Evolutionary conservation across 2,329 filamentous ascomycete species (phyloP).

Genomic region (Hansfordia pulvinata): DNA sequence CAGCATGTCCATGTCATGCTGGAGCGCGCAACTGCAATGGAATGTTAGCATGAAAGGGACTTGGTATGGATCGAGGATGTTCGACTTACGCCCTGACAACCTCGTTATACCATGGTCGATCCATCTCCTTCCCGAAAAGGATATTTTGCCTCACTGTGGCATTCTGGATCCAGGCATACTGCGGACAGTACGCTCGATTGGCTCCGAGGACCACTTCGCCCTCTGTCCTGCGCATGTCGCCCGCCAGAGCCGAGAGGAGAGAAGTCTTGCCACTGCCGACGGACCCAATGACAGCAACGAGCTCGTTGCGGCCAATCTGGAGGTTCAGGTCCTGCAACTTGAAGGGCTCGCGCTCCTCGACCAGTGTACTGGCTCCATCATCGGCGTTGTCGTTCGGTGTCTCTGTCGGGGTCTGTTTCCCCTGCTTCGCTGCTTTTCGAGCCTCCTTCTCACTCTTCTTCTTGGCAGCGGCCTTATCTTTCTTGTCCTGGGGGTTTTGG

Average conservation of each 20-base stretch:
- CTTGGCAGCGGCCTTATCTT: slow-evolving; percentile 22
- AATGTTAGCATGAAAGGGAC: slow-evolving; percentile 3
- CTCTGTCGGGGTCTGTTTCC: slow-evolving; percentile 20
- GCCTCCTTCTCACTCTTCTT: slow-evolving; percentile 20
- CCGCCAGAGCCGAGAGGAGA: slow-evolving; percentile 74
- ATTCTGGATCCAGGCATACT: slow-evolving; percentile 98
- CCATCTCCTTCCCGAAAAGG: slow-evolving; percentile 67
- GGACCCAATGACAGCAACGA: slow-evolving; percentile 76
- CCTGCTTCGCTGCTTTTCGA: slow-evolving; percentile 12
- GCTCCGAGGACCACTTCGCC: slow-evolving; percentile 67
- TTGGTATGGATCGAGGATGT: slow-evolving; percentile 2
- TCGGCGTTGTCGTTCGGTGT: slow-evolving; percentile 28
- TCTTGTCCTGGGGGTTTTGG: slow-evolving; percentile 36
- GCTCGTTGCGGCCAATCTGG: slow-evolving; percentile 57
- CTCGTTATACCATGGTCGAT: slow-evolving; percentile 66
- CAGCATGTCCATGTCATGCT: slow-evolving; percentile 84
- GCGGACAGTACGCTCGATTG: slow-evolving; percentile 78
- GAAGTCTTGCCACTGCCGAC: slow-evolving; percentile 88
- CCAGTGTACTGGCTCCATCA: slow-evolving; percentile 39
- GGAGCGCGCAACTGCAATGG: slow-evolving; percentile 55
- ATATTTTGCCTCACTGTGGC: slow-evolving; percentile 80
- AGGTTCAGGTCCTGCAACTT: slow-evolving; percentile 57
- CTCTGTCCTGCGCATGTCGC: slow-evolving; percentile 78
- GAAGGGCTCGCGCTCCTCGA: slow-evolving; percentile 54
- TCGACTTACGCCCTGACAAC: slow-evolving; percentile 68